Base-by-base conservation (phyloP, 2,329 filamentous ascomycete species). In the Penicillium digitatum region DNA sequence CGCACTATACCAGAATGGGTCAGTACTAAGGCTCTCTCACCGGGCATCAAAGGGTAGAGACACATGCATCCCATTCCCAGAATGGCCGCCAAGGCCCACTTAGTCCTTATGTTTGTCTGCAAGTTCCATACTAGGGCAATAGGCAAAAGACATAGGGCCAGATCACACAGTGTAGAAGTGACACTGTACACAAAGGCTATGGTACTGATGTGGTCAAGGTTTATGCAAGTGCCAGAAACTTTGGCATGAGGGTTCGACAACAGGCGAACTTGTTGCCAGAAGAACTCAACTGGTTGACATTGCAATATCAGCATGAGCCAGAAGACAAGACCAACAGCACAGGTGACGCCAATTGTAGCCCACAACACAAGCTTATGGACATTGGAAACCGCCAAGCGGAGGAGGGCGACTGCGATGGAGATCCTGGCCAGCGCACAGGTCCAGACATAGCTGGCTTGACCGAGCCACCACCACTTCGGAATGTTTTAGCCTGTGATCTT, bases 1-100 rank as follows among this genome's bases (percentile, higher is more conserved):
- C 9, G 69, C 69, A 60, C 69, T 71, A 46, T 7, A 52, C n/a
- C 18, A 34, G 26, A 32, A 48, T n/a, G 38, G 11, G n/a, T 35
- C 12, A 55, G 34, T 29, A 45, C 7, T 3, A 8, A 32, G 6
- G 10, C n/a, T n/a, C 3, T 18, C 32, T 12, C 12, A 6, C 12
- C 12, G 29, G 18, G 12, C 7, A 7, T 27, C 3, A 26, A 46
- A 35, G 27, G 16, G 29, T 7, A n/a, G 64, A 64, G 69, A 55
- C 66, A 72, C 51, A 79, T 74, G 61, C 82, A 82, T 27, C 82
- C 85, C 72, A 86, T 78, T 7, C 76, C 76, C 47, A 87, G 69
- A 42, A 86, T 76, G 6, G 75, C 73, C 10, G 78, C 78, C 22
- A 85, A 71, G 2, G 81, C 76, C 7, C 77, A 31, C 63, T 84